Evolutionary conservation across 2,329 filamentous ascomycete genomes (phyloP).

Genomic region (Trichophyton rubrum): DNA sequence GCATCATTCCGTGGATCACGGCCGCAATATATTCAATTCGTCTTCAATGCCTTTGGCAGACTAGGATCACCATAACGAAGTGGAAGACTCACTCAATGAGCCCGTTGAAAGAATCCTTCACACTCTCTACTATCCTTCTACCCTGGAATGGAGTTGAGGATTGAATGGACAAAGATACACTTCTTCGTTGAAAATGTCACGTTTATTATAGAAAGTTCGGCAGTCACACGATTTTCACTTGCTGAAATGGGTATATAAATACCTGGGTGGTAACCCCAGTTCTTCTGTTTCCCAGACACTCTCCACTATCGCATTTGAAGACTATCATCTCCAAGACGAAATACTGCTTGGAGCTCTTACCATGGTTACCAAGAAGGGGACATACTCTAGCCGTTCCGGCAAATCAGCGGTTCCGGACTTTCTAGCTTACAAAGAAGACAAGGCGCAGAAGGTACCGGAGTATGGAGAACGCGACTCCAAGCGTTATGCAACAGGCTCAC

Average conservation of each 20-base stretch:
- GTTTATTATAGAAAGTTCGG: background rate
- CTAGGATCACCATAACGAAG: background rate
- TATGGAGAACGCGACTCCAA: background rate
- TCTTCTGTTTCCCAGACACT: background rate
- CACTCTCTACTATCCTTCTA: background rate
- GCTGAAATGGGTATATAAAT: background rate
- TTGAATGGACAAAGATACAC: background rate
- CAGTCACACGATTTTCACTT: background rate
- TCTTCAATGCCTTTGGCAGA: conserved; percentile 2
- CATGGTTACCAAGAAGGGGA: background rate
- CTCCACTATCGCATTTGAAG: background rate
- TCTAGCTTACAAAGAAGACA: background rate
- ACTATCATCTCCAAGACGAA: background rate
- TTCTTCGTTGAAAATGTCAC: background rate
- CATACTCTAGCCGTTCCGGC: background rate
- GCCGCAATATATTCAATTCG: conserved; percentile 51
- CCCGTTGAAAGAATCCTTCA: background rate
- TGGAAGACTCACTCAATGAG: background rate
- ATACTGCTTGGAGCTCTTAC: background rate
- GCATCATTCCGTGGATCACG: conserved; percentile 56
- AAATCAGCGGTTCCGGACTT: background rate
- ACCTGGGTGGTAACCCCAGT: background rate
- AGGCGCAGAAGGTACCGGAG: background rate
- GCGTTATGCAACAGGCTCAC: background rate
- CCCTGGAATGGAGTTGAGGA: background rate